Evolutionary conservation across 805 yeast species (phyloP).

Genomic region (Ogataea paraovalis): DNA sequence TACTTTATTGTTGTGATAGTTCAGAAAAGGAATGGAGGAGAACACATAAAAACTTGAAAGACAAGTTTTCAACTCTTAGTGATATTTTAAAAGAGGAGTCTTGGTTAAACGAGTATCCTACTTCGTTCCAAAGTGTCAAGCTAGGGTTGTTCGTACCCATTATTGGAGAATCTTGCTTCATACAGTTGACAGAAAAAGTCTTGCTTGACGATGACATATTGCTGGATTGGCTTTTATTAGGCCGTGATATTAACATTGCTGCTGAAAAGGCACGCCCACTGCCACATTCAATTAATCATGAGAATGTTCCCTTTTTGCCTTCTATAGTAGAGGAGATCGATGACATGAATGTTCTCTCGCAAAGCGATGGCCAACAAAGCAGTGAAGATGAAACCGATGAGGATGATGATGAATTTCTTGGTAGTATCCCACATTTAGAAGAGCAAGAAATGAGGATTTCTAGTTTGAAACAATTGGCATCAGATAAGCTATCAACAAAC

Average conservation of each 20-base stretch:
- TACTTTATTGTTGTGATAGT: constrained; percentile 25
- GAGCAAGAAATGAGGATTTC: not conserved
- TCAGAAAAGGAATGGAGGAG: constrained; percentile 22
- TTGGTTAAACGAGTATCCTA: constrained; percentile 24
- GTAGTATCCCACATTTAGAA: constrained; percentile 23
- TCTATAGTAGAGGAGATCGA: constrained; percentile 12
- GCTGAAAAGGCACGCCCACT: not conserved
- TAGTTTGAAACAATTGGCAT: not conserved
- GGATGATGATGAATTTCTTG: constrained; percentile 22
- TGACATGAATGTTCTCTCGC: constrained; percentile 7
- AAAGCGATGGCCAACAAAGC: not conserved
- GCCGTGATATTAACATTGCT: not conserved
- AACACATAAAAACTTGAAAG: constrained; percentile 3
- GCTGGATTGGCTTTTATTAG: constrained; percentile 14
- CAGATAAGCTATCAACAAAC: not conserved
- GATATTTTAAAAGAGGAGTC: constrained; percentile 21
- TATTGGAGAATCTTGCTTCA: constrained; percentile 3
- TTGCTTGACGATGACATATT: constrained; percentile 6
- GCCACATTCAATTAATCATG: not conserved
- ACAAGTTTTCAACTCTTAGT: constrained; percentile 9
- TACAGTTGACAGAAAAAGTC: constrained; percentile 4
- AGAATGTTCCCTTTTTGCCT: constrained; percentile 3
- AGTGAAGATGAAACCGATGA: constrained; percentile 19
- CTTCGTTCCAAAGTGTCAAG: constrained; percentile 30
- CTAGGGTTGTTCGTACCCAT: constrained; percentile 10